These are phyloP conservation scores for Omphalotus olearius DNA, from an alignment of 1,284 basidiomycete genomes.

Conservation along the genomic window DNA sequence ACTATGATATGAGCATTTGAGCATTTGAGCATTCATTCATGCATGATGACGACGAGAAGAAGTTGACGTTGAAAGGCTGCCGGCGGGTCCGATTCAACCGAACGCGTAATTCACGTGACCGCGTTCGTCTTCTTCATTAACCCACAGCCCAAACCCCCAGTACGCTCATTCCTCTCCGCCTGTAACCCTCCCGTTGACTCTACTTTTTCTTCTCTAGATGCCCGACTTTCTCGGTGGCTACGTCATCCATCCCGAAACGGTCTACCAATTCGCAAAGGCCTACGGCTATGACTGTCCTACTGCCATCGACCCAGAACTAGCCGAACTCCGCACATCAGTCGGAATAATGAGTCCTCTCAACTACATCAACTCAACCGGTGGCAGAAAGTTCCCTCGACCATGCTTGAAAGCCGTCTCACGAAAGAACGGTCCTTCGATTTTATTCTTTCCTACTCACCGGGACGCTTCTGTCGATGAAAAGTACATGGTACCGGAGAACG, in stretches of 20 bases:
- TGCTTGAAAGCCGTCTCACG: background rate
- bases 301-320: background rate
- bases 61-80: too few species aligned
- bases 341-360: background rate
- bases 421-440: background rate
- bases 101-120: too few species aligned
- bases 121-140: too few species aligned
- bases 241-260: background rate
- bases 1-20: too few species aligned
- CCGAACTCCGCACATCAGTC: too few species aligned
- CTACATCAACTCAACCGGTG: background rate
- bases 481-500: background rate
- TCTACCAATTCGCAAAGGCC: background rate
- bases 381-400: background rate
- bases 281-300: background rate
- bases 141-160: too few species aligned
- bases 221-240: constrained; percentile 1
- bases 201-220: background rate
- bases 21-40: too few species aligned
- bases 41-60: too few species aligned
- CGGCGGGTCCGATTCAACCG: too few species aligned
- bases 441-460: background rate
- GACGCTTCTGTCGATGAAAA: background rate
- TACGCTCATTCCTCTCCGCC: too few species aligned
- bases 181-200: too few species aligned